These are phyloP conservation scores for Pisolithus thermaeus DNA, from an alignment of 1,284 basidiomycete species.

Conservation along the genomic window DNA sequence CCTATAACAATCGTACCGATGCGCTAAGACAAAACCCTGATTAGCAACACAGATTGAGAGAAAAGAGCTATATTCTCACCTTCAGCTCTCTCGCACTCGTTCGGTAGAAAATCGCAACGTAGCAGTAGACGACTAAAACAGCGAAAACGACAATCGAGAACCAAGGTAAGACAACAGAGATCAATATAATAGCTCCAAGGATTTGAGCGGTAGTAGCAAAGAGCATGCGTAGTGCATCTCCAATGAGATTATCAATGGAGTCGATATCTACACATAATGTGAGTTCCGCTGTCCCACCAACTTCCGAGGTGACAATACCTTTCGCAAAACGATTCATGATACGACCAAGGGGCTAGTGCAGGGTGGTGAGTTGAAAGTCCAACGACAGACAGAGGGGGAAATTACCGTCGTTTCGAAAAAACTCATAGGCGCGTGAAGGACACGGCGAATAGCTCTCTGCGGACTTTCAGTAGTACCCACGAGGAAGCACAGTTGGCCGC, in stretches of 20 bases:
- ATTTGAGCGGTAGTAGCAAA: slow-evolving; percentile 60
- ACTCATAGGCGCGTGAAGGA: slow-evolving; percentile 75
- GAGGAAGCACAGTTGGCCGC: neutral
- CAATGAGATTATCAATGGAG: slow-evolving; percentile 76
- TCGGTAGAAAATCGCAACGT: slow-evolving; percentile 79
- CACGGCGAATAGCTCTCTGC: slow-evolving; percentile 52
- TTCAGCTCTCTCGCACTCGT: slow-evolving; percentile 88
- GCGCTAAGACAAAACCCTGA: slow-evolving; percentile 33
- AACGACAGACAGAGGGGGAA: neutral
- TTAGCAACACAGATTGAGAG: neutral
- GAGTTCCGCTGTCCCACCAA: neutral
- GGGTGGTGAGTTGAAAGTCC: neutral
- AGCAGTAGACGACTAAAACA: slow-evolving; percentile 54
- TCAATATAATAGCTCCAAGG: slow-evolving; percentile 71
- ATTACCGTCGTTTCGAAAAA: slow-evolving; percentile 84
- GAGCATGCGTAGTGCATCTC: slow-evolving; percentile 77
- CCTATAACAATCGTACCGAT: slow-evolving; percentile 34
- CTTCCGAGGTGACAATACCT: slow-evolving; percentile 27
- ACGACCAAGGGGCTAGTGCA: slow-evolving; percentile 71
- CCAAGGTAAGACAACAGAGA: slow-evolving; percentile 77
- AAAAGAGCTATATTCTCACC: slow-evolving; percentile 29
- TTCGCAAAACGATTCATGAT: slow-evolving; percentile 84
- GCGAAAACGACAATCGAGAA: slow-evolving; percentile 72
- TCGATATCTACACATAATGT: slow-evolving; percentile 58
- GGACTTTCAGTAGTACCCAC: neutral